Evolutionary conservation across 305 asterid species (phyloP).

Genomic region (Ilex paraguariensis): DNA sequence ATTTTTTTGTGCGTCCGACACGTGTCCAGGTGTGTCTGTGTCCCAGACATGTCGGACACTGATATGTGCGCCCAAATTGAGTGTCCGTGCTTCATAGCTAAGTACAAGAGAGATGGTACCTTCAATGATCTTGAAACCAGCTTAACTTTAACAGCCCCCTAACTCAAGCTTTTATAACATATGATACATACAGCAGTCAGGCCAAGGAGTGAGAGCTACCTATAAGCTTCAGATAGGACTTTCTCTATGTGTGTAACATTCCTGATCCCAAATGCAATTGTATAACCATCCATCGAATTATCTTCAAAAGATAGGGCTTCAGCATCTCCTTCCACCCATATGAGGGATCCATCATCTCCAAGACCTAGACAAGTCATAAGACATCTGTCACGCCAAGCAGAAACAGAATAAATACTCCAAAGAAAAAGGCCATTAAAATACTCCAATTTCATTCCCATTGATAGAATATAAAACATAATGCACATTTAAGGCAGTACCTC

Average conservation of each 20-base stretch:
- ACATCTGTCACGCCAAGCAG: constrained; percentile 9
- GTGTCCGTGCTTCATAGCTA: too few relatives aligned
- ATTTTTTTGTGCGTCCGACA: too few relatives aligned
- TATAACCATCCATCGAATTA: constrained; percentile 84
- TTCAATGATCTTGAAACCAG: background rate
- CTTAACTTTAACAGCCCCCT: background rate
- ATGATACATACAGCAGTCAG: background rate
- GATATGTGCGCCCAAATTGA: too few relatives aligned
- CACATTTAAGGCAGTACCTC: constrained; percentile 24
- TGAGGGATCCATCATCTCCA: constrained; percentile 50
- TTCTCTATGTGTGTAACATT: constrained; percentile 89
- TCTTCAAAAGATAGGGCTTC: constrained; percentile 74
- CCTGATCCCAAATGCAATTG: constrained; percentile 96
- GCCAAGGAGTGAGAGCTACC: constrained; percentile 26
- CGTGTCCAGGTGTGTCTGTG: too few relatives aligned
- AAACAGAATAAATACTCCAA: background rate
- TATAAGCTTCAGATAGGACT: constrained; percentile 86
- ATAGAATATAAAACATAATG: too few relatives aligned
- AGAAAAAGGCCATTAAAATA: background rate
- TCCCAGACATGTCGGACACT: too few relatives aligned
- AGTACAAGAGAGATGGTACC: background rate
- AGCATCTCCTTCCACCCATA: constrained; percentile 96
- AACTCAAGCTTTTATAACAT: background rate
- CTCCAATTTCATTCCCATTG: background rate
- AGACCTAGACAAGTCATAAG: constrained; percentile 36